These are phyloP conservation scores for Yamadazyma akitaensis DNA, from an alignment of 805 yeast species.

Conservation along the genomic window DNA sequence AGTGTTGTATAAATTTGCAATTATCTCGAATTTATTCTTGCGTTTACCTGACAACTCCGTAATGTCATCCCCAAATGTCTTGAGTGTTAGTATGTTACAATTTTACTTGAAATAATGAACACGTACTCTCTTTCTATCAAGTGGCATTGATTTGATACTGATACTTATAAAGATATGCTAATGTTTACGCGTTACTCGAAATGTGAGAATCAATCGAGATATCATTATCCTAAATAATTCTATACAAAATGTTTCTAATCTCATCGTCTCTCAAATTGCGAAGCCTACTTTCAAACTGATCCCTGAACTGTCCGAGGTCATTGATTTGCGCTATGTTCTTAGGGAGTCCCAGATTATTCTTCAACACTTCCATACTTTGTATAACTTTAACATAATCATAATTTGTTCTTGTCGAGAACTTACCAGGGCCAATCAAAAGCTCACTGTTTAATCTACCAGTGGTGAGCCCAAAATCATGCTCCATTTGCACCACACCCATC, in stretches of 20 bases:
- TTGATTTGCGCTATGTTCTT: constrained; percentile 12
- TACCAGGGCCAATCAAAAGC: constrained; percentile 18
- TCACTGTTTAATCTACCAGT: constrained; percentile 16
- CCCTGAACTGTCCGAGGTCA: constrained; percentile 18
- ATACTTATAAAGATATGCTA: background rate
- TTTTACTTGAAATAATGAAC: background rate
- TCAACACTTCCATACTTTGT: constrained; percentile 30
- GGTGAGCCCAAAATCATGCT: constrained; percentile 25
- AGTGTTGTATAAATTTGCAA: constrained; percentile 23
- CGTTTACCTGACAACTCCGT: constrained; percentile 11
- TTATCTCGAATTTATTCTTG: constrained; percentile 13
- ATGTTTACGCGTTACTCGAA: background rate
- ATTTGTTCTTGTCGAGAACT: constrained; percentile 20
- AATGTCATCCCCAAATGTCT: constrained; percentile 12
- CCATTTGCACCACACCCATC: constrained; percentile 31
- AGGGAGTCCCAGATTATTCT: constrained; percentile 22
- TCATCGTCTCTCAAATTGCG: constrained; percentile 18
- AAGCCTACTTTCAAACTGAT: constrained; percentile 18
- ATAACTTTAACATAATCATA: constrained; percentile 20
- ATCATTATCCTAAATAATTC: constrained; percentile 20
- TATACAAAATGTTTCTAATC: constrained; percentile 23
- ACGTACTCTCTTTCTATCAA: constrained; percentile 27
- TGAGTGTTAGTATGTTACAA: constrained; percentile 6
- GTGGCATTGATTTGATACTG: constrained; percentile 17
- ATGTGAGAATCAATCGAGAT: background rate